Base-by-base conservation (phyloP, 2,329 filamentous ascomycete species). In the Phyllachora maydis region DNA sequence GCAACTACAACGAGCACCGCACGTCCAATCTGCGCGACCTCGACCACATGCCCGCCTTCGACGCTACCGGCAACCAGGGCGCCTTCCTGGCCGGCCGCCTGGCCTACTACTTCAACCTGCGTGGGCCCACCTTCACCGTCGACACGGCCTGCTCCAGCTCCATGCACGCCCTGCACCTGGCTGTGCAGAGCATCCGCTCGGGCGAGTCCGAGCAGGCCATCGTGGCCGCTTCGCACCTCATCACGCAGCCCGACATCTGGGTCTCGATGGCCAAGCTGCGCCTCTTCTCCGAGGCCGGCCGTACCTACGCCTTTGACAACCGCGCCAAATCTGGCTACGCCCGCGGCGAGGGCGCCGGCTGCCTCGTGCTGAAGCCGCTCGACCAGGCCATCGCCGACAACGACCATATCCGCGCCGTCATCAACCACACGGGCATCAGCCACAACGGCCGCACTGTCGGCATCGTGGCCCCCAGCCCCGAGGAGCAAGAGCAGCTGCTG, bases 91-190 rank as follows among this genome's bases (percentile, higher is more conserved):
- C 35, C n/a, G 34, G 32, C 8, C 27, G 35, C 6, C 7, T 36
- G 14, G 29, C 33, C 3, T 36, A 36, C 18, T 38, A 35, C 24
- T 34, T 36, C 26, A 34, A 38, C 26, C 24, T 38, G 4, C 26
- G 26, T 3, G 35, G 34, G 9, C 34, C 35, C 1, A 25, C 31
- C 3, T 30, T 34, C 18, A 34, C 32, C 7, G 26, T 38, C 16
- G 33, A 38, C 20, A 38, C 35, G 13, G 35, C 35, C 3, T 38
- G 35, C 26, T 38, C 35, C 6, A 35, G 32, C 8, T 34, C 31
- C 11, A 23, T 38, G 28, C 33, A 36, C 22, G 34, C 35, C 8
- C 12, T 38, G 11, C 34, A 38, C 19, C 28, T 36, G 3, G 35
- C 34, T 1, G 34, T 36, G 8, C 34, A 38, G 22, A 35, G 32